A percentile compares a stretch with the other conserved stretches of the same genome.
Conservation (phyloP, 2,329 filamentous ascomycete genomes). For the Ceratocystiopsis sp. region DNA sequence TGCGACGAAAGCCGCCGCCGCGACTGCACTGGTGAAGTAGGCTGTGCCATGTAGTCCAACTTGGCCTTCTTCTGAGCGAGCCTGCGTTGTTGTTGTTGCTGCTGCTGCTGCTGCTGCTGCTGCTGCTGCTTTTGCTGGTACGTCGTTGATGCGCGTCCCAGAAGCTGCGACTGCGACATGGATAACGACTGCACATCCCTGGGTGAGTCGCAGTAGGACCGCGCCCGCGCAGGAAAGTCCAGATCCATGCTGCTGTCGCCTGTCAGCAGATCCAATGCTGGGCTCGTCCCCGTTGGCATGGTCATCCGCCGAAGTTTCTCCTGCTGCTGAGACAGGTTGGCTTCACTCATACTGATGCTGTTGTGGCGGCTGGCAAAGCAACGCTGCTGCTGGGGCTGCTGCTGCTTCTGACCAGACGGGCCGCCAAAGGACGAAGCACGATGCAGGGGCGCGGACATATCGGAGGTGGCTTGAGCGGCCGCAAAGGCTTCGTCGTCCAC, state of each 20-base stretch:
- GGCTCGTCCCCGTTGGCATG: slow-evolving; percentile 19
- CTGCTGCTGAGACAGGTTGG: slow-evolving; percentile 35
- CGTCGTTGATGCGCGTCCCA: too few species aligned
- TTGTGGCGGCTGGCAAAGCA: slow-evolving; percentile 24
- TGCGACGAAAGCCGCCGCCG: slow-evolving; percentile 17
- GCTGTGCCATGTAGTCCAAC: slow-evolving; percentile 36
- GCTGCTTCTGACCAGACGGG: slow-evolving; percentile 7
- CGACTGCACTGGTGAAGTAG: slow-evolving; percentile 28
- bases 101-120: slow-evolving; percentile 10
- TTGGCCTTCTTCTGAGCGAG: slow-evolving; percentile 21
- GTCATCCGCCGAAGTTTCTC: slow-evolving; percentile 42
- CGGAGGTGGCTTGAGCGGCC: slow-evolving; percentile 17
- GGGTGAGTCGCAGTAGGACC: slow-evolving; percentile 26
- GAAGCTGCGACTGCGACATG: slow-evolving; percentile 19
- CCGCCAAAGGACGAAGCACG: slow-evolving; percentile 16
- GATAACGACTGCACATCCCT: slow-evolving; percentile 33
- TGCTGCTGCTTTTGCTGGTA: slow-evolving; percentile 17
- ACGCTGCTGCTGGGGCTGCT: slow-evolving; percentile 3
- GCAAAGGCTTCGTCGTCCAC: slow-evolving; percentile 25
- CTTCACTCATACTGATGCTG: slow-evolving; percentile 31
- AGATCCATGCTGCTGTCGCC: too few species aligned
- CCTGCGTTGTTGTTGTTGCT: slow-evolving; percentile 11
- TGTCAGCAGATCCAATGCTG: too few species aligned
- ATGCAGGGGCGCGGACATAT: slow-evolving; percentile 22
- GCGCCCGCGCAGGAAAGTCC: slow-evolving; percentile 14